Percentiles rank a stretch among this genome's conserved stretches.
Conservation (phyloP, 2,329 filamentous ascomycete genomes). For the Claviceps sp. region DNA sequence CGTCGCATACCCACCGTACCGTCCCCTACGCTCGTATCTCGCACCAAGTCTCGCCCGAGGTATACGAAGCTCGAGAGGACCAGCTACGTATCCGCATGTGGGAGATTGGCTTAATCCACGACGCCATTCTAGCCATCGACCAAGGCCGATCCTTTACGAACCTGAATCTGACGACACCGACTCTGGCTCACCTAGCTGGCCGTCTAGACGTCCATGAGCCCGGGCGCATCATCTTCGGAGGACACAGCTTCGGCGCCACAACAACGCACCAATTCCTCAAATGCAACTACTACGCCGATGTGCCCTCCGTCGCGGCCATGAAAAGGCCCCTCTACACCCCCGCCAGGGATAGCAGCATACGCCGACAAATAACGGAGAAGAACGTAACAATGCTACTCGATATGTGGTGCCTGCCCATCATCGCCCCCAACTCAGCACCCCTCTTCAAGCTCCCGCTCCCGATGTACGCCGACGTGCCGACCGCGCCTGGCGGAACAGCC, state of each 20-base stretch:
- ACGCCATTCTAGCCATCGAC: constrained; percentile 55
- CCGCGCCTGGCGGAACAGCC: constrained; percentile 40
- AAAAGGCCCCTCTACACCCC: constrained; percentile 50
- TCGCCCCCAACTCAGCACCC: constrained; percentile 45
- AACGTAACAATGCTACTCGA: constrained; percentile 61
- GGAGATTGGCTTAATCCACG: constrained; percentile 62
- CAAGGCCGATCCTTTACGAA: constrained; percentile 35
- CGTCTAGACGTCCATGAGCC: constrained; percentile 55
- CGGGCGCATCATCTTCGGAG: constrained; percentile 60
- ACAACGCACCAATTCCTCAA: constrained; percentile 68
- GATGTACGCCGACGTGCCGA: constrained; percentile 39
- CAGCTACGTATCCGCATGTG: constrained; percentile 66
- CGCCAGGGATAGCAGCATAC: constrained; percentile 37
- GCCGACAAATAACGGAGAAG: constrained; percentile 51
- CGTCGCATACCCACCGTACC: constrained; percentile 14
- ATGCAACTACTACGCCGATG: constrained; percentile 54
- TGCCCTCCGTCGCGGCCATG: constrained; percentile 31
- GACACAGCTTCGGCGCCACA: constrained; percentile 71
- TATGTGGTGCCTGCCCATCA: constrained; percentile 65
- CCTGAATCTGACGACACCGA: constrained; percentile 33
- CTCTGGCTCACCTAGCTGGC: constrained; percentile 46
- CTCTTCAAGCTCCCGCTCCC: constrained; percentile 65
- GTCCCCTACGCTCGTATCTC: constrained; percentile 40
- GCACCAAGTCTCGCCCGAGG: constrained; percentile 51
- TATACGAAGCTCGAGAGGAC: constrained; percentile 52